A percentile compares a stretch with the other conserved stretches of the same genome.
Conservation (phyloP, 2,329 filamentous ascomycete species). For the Drechmeria coniospora region DNA sequence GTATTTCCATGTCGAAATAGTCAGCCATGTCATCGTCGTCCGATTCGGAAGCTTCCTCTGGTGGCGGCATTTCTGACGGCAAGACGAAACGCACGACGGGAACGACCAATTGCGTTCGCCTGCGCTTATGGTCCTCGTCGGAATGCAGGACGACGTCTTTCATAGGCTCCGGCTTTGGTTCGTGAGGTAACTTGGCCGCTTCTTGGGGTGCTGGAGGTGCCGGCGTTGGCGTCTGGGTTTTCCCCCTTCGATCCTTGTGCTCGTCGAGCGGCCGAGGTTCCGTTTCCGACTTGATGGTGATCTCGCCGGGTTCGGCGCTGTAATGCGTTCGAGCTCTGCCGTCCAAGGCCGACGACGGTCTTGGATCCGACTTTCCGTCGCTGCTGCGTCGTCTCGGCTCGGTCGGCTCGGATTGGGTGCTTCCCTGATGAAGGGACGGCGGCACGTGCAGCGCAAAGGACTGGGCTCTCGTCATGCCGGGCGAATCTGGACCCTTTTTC, state of each 20-base stretch:
- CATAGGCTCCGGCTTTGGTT: not conserved
- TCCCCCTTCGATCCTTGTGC: not conserved
- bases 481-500: conserved; percentile 36
- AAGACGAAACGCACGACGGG: conserved; percentile 22
- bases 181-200: not conserved
- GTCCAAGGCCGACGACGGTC: conserved; percentile 15
- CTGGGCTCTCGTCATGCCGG: conserved; percentile 33
- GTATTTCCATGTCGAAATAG: conserved; percentile 37
- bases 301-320: conserved; percentile 32
- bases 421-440: conserved; percentile 21
- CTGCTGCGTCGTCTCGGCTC: conserved; percentile 34
- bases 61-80: conserved; percentile 19
- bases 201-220: not conserved
- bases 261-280: conserved; percentile 17
- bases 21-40: conserved; percentile 45
- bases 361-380: conserved; percentile 31
- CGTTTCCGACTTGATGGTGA: conserved; percentile 23
- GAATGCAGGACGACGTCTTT: not conserved
- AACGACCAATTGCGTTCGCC: conserved; percentile 14
- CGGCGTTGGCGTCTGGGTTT: not conserved
- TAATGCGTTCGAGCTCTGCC: conserved; percentile 22
- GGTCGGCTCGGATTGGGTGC: conserved; percentile 18
- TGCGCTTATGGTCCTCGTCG: conserved; percentile 5
- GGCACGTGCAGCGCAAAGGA: conserved; percentile 30
- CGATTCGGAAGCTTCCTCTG: conserved; percentile 26